Conservation (phyloP, 2,329 filamentous ascomycete species). For the Domatiomyces catenatus region DNA sequence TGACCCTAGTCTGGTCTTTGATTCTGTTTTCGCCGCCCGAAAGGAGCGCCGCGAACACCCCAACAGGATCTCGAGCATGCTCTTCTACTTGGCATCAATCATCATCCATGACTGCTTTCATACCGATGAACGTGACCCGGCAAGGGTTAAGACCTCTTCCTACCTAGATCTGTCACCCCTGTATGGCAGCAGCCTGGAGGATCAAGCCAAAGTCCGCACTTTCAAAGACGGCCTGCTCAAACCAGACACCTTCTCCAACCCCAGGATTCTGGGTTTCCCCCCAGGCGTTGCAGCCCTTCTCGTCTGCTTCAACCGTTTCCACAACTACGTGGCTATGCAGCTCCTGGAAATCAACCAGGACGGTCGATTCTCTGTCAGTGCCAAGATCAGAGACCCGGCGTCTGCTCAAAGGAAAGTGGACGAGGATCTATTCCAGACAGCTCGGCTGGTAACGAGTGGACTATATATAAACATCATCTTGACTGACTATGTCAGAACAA, state of each 20-base stretch:
- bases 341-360: slow-evolving; percentile 49
- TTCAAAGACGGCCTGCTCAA: slow-evolving; percentile 48
- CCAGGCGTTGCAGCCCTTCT: slow-evolving; percentile 47
- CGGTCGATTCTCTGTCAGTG: slow-evolving; percentile 30
- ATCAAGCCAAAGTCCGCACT: slow-evolving; percentile 45
- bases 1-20: slow-evolving; percentile 49
- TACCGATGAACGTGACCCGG: slow-evolving; percentile 45
- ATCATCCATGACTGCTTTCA: slow-evolving; percentile 44
- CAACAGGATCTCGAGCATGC: slow-evolving; percentile 51
- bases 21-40: slow-evolving; percentile 48
- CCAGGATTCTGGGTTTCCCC: slow-evolving; percentile 46
- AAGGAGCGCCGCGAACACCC: slow-evolving; percentile 38
- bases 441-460: slow-evolving; percentile 27
- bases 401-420: slow-evolving; percentile 22
- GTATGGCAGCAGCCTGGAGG: slow-evolving; percentile 47
- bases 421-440: slow-evolving; percentile 42
- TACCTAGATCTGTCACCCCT: slow-evolving; percentile 56
- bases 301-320: slow-evolving; percentile 49
- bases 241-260: slow-evolving; percentile 50
- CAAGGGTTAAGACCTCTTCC: slow-evolving; percentile 49
- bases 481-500: slow-evolving; percentile 18
- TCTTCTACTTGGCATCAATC: slow-evolving; percentile 57
- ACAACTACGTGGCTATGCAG: slow-evolving; percentile 49
- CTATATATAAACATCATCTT: slow-evolving; percentile 19
- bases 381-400: background rate